phyloP scores from a whole-genome alignment of 257 asterid species.

The Ballota nigra region DNA sequence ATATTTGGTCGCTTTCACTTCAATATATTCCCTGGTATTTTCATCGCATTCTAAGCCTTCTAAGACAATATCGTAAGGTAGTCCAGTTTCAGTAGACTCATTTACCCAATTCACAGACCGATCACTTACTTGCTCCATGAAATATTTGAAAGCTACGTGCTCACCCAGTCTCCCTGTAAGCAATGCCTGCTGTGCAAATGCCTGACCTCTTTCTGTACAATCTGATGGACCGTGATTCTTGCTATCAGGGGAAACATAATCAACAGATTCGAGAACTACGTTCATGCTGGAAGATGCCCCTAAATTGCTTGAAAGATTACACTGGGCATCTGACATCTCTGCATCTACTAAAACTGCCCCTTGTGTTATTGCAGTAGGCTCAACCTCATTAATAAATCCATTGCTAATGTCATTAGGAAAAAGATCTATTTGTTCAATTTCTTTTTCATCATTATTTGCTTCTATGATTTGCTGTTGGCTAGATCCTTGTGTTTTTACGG shows the following conservation, averaged over 20 bases:
- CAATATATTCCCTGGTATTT: conserved; percentile 54
- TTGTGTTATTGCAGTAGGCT: conserved; percentile 18
- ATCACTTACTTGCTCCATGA: conserved; percentile 39
- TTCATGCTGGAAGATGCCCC: conserved; percentile 28
- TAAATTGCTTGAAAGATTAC: conserved; percentile 24
- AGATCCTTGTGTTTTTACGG: conserved; percentile 24
- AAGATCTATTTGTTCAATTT: conserved; percentile 13
- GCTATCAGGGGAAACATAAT: conserved; percentile 32
- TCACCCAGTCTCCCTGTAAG: conserved; percentile 89
- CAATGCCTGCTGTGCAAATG: conserved; percentile 46
- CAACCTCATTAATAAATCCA: conserved; percentile 22
- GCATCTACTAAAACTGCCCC: conserved; percentile 25
- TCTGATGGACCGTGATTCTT: conserved; percentile 24
- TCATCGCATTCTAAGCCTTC: conserved; percentile 50
- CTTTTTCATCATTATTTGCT: conserved; percentile 23
- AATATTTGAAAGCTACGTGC: conserved; percentile 64
- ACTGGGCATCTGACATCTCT: conserved; percentile 29
- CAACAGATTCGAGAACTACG: conserved; percentile 29
- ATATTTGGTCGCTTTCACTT: conserved; percentile 80
- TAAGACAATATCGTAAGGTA: conserved; percentile 76
- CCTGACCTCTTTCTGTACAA: conserved; percentile 33
- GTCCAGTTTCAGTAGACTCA: conserved; percentile 68
- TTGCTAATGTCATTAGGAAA: conserved; percentile 25
- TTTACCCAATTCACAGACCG: conserved; percentile 76
- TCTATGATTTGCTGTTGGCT: conserved; percentile 23